Conservation (phyloP, 768 basidiomycete genomes). For the Lactarius tabidus region DNA sequence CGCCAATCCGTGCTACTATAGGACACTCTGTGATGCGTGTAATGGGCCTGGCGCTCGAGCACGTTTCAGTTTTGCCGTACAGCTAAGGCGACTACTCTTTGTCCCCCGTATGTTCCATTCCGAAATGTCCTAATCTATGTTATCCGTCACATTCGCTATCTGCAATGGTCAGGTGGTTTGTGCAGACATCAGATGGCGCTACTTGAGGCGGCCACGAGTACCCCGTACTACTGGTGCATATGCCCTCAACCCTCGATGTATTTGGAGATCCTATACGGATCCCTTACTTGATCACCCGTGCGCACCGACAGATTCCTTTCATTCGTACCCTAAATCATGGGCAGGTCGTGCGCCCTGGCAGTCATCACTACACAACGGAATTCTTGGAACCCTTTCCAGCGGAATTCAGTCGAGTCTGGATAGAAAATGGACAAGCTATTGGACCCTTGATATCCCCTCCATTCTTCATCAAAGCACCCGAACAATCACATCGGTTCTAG, state of each 20-base stretch:
- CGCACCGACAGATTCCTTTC: neutral
- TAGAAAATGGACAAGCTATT: neutral
- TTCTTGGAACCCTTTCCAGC: neutral
- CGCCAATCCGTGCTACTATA: neutral
- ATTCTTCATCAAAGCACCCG: neutral
- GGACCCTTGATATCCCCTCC: neutral
- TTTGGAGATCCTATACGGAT: neutral
- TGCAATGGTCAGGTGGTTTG: neutral
- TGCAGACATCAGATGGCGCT: neutral
- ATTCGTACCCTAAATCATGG: neutral
- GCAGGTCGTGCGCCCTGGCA: neutral
- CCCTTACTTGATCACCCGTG: neutral
- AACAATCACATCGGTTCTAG: neutral
- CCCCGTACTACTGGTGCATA: neutral
- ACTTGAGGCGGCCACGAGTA: neutral
- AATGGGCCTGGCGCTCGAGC: neutral
- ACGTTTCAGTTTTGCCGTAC: neutral
- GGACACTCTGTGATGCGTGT: neutral
- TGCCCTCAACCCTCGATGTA: neutral
- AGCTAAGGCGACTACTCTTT: neutral
- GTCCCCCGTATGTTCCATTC: neutral
- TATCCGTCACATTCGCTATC: neutral
- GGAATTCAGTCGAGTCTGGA: neutral
- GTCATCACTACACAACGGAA: neutral
- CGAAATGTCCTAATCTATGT: neutral